These are phyloP conservation scores for Pseudocercospora macadamiae DNA, from an alignment of 2,329 filamentous ascomycete genomes.

Conservation along the genomic window DNA sequence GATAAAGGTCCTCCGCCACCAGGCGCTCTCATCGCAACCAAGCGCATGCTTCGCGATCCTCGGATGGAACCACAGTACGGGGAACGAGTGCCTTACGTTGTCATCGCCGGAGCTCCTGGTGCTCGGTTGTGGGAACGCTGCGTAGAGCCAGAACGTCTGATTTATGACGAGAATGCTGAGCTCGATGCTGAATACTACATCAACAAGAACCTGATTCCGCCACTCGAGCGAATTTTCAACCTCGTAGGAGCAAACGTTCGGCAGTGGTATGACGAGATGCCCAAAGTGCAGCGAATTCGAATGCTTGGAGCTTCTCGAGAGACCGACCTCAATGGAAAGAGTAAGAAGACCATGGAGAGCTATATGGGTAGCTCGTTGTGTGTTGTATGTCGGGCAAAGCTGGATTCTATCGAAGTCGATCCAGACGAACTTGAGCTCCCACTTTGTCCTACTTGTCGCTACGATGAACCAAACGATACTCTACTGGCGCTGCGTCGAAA, in stretches of 20 bases:
- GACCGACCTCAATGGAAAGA: constrained; percentile 24
- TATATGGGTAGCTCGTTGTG: constrained; percentile 85
- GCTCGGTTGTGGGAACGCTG: constrained; percentile 86
- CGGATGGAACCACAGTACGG: constrained; percentile 91
- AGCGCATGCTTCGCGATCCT: constrained; percentile 82
- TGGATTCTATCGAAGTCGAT: constrained; percentile 44
- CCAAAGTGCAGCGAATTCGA: constrained; percentile 78
- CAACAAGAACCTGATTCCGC: constrained; percentile 90
- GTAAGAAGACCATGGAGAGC: constrained; percentile 77
- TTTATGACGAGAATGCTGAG: constrained; percentile 74
- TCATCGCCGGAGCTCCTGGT: constrained; percentile 84
- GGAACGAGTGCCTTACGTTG: constrained; percentile 92
- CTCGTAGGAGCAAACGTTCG: constrained; percentile 90
- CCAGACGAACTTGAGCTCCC: constrained; percentile 39
- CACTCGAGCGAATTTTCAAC: constrained; percentile 94
- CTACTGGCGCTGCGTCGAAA: constrained; percentile 66
- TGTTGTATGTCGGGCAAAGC: constrained; percentile 70
- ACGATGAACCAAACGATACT: constrained; percentile 58
- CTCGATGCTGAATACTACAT: constrained; percentile 98
- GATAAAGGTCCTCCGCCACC: constrained; percentile 79
- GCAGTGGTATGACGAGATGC: constrained; percentile 96
- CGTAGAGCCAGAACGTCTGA: constrained; percentile 80
- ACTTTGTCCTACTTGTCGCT: constrained; percentile 63
- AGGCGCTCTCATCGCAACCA: constrained; percentile 84
- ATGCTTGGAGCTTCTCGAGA: constrained; percentile 49